These are phyloP conservation scores for Heracleum sosnowskyi DNA, from an alignment of 129 eudicot genomes.

Conservation along the genomic window DNA sequence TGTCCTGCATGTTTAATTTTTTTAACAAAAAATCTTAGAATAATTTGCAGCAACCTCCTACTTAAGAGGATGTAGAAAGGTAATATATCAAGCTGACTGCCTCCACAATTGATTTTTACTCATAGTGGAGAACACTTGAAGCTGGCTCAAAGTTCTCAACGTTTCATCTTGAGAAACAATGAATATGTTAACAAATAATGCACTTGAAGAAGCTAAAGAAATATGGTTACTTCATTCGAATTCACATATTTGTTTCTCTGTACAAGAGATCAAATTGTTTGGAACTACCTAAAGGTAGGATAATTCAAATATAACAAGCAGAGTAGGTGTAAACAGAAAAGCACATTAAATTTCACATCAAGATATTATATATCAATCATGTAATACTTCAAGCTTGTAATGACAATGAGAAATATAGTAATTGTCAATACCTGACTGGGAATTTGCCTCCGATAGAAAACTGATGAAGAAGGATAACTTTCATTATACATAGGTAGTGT, in stretches of 20 bases:
- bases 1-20: not conserved
- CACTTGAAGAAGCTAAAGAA: not conserved
- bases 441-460: conserved; percentile 60
- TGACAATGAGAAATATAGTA: not conserved
- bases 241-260: not conserved
- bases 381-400: not conserved
- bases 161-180: not conserved
- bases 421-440: conserved; percentile 64
- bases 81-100: not conserved
- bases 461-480: conserved; percentile 43
- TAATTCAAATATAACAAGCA: not conserved
- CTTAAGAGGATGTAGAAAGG: not conserved
- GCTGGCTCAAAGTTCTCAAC: not conserved
- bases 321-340: too few species aligned
- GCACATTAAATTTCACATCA: not conserved
- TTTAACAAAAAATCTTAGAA: not conserved
- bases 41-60: not conserved
- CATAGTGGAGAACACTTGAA: not conserved
- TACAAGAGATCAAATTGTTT: not conserved
- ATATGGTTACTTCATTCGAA: not conserved
- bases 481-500: conserved; percentile 53
- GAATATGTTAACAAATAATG: not conserved
- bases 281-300: not conserved
- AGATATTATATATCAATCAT: not conserved
- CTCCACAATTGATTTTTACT: not conserved